These are phyloP conservation scores for Cystobasidiaceae sp. DNA, from an alignment of 1,284 basidiomycete genomes.

Conservation along the genomic window DNA sequence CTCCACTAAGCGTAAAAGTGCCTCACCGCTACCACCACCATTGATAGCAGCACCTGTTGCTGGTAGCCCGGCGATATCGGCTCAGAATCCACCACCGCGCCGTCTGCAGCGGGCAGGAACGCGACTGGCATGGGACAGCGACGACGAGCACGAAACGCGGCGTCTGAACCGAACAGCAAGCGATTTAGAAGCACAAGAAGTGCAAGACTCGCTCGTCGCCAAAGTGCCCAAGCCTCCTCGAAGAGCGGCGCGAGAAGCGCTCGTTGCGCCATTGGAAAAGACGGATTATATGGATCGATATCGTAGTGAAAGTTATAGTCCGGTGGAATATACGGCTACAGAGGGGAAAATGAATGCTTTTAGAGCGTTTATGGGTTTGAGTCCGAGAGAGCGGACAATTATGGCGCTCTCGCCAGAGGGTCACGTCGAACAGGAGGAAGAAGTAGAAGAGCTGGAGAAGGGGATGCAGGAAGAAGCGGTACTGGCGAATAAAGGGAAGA, in stretches of 20 bases:
- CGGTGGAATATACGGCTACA: neutral
- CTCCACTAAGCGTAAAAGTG: neutral
- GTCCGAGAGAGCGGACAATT: neutral
- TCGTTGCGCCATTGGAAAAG: neutral
- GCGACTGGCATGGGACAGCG: slow-evolving; percentile 16
- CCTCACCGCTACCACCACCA: no score
- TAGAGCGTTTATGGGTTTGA: slow-evolving; percentile 6
- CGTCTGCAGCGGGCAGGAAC: neutral
- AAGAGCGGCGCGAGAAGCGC: slow-evolving; percentile 11
- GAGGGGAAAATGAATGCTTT: neutral
- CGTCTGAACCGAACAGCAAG: slow-evolving; percentile 19
- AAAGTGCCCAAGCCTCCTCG: neutral
- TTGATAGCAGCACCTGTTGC: no score
- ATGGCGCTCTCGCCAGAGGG: neutral
- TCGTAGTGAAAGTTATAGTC: slow-evolving; percentile 16
- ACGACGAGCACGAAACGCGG: slow-evolving; percentile 8
- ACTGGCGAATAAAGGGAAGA: neutral
- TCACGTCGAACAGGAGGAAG: neutral
- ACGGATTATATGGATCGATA: slow-evolving; percentile 28
- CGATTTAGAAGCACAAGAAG: neutral
- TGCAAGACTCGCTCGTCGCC: neutral
- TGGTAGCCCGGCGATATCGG: neutral
- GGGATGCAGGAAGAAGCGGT: neutral
- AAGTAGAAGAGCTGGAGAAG: neutral
- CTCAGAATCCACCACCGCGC: neutral